Base-by-base conservation (phyloP, 176 grass and related monocot genomes). In the Aegilops speltoides region DNA sequence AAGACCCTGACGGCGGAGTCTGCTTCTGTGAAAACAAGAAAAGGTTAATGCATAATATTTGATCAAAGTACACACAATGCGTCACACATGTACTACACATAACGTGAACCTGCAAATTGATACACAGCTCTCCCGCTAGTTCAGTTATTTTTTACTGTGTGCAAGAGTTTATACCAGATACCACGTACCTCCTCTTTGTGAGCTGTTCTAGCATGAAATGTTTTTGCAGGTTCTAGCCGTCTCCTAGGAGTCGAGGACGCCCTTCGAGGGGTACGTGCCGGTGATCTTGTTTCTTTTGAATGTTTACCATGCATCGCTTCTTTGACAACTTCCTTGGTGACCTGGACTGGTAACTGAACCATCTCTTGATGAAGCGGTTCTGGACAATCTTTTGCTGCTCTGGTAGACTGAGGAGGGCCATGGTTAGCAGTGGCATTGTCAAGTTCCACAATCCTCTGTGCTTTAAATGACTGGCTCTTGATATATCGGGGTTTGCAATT, bases 131-230 rank as follows among this genome's bases (percentile, higher is more conserved):
- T 38, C 37, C 37, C 37, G 37, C 37, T 2, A 9, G 37, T 38
- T 38, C 37, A 38, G 37, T 38, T 38, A 38, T 38, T 38, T 38
- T 38, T 38, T 38, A 38, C 37, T 38, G 37, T 38, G 37, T 38
- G 9, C 37, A 9, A 38, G 37, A 38, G 37, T 38, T 48, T 48
- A 81, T n/a, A n/a, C 50, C n/a, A 75, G 17, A 38, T 60, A 60
- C 26, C 23, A 79, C 80, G 10, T 76, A 76, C 43, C 43, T 76
- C 95, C 89, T 91, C 90, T 67, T 89, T 90, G 14, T 80, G 77
- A 80, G 36, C 56, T 83, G 86, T 82, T 89, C 84, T 90, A 77
- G 88, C 88, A 89, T 97, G 92, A 68, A 94, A 97, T 71, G 88
- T 90, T 75, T 89, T 97, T 10, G 95, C 90, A 76, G 84, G 79